Base-by-base conservation (phyloP, 768 basidiomycete species). In the Boletus tomentosulus region DNA sequence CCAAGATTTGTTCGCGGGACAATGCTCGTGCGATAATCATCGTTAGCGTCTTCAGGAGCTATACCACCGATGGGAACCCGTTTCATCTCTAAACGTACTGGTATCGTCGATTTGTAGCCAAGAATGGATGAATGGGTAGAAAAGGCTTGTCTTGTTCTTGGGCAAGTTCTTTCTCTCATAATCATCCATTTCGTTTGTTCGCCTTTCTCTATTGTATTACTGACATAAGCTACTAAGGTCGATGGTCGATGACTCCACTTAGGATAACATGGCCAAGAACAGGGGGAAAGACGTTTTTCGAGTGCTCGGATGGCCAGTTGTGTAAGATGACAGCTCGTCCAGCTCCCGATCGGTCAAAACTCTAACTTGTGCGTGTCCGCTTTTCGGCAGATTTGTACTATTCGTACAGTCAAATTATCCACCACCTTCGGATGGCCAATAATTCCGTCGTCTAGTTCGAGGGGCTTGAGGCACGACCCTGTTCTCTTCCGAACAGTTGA, bases 1-100 rank as follows among this genome's bases (percentile, higher is more conserved):
- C 89, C 89, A 0, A 87, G 87, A 62, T 77, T 80, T 2, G 76
- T 89, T 51, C 80, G 89, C 62, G 88, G 87, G 4, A 80, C 84
- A 41, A 66, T 81, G 39, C 39, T 19, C 34, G 86, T 87, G 10
- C 69, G 89, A 15, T 90, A 62, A 87, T 89, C 57, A 85, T 87
- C 60, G 68, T 79, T 27, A 85, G 85, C 8, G 73, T 89, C 49
- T 72, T 87, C 15, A 4, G 10, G 34, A 34, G 6, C 30, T 34
- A 13, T 13, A 10, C 10, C 34, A 34, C 34, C 12, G 19, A 19
- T 19, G 19, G 19, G 19, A 19, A 19, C 19, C 19, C 19, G 19
- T 19, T 19, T 19, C 19, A 19, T 19, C 19, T 19, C 19, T 19
- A 19, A 19, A 19, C 19, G 19, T 19, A 19, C 19, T 19, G 19